phyloP scores from a whole-genome alignment of 768 basidiomycete genomes.

The Macrocybe gigantea region DNA sequence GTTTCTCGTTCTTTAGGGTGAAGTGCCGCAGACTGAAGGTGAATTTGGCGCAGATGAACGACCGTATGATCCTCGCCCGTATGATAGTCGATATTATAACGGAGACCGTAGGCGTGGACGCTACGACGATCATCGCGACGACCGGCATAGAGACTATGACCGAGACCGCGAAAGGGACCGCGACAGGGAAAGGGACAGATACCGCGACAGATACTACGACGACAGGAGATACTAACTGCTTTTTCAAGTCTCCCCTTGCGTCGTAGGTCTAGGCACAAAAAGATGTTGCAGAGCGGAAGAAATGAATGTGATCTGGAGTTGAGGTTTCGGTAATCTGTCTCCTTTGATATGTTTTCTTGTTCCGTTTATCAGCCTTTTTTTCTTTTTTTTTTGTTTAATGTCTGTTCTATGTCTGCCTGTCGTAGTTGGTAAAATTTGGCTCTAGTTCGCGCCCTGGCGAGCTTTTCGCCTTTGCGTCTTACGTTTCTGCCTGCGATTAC shows the following conservation, averaged over 20 bases:
- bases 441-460: no score
- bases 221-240: constrained; percentile 19
- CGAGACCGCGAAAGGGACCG: constrained; percentile 24
- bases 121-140: constrained; percentile 37
- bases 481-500: no score
- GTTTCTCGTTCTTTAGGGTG: constrained; percentile 10
- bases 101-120: constrained; percentile 43
- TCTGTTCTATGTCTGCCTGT: no score
- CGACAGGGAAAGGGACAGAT: constrained; percentile 16
- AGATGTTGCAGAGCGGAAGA: no score
- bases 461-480: no score
- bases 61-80: constrained; percentile 88
- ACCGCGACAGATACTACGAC: constrained; percentile 18
- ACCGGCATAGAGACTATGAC: constrained; percentile 36
- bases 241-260: no score
- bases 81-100: constrained; percentile 77
- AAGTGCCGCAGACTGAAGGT: constrained; percentile 6
- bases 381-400: neutral
- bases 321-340: no score
- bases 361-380: neutral
- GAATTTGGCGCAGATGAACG: constrained; percentile 56
- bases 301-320: no score
- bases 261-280: no score
- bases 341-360: no score
- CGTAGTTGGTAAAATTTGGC: no score